phyloP scores from a whole-genome alignment of 257 asterid species.

The Anisodus acutangulus region DNA sequence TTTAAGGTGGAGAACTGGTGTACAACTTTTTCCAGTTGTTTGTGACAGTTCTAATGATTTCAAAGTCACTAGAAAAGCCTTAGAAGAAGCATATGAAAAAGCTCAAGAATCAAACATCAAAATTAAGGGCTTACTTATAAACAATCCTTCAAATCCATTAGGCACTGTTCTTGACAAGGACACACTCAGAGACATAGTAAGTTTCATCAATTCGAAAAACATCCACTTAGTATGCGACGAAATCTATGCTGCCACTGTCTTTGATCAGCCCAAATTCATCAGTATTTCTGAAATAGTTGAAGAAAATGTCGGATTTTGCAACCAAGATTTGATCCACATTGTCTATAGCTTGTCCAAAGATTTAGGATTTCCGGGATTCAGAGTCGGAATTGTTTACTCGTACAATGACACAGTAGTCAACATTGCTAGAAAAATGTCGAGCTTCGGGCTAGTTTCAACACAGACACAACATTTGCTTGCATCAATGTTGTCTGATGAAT shows the following conservation, averaged over 20 bases:
- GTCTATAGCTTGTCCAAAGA: constrained; percentile 86
- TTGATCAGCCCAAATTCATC: constrained; percentile 59
- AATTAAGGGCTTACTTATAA: constrained; percentile 70
- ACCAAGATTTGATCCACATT: constrained; percentile 66
- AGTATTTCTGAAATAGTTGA: constrained; percentile 73
- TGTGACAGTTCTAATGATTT: constrained; percentile 69
- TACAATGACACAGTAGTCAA: constrained; percentile 62
- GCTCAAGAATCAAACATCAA: constrained; percentile 61
- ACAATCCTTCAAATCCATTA: constrained; percentile 86
- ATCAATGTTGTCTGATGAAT: constrained; percentile 66
- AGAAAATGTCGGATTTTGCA: constrained; percentile 38
- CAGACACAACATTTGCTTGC: constrained; percentile 78
- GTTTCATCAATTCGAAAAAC: constrained; percentile 52
- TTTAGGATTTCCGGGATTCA: constrained; percentile 83
- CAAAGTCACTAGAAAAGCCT: constrained; percentile 58
- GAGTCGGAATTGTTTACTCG: constrained; percentile 76
- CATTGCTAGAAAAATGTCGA: constrained; percentile 81
- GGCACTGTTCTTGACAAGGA: constrained; percentile 71
- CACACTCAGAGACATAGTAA: constrained; percentile 47
- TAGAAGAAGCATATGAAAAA: constrained; percentile 63
- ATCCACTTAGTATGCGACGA: constrained; percentile 85
- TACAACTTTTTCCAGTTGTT: constrained; percentile 62
- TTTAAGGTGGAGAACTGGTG: constrained; percentile 79
- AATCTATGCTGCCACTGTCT: constrained; percentile 86
- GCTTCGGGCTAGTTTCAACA: constrained; percentile 80